Evolutionary conservation across 2,329 filamentous ascomycete genomes (phyloP).

Genomic region (Aspergillus sojae): DNA sequence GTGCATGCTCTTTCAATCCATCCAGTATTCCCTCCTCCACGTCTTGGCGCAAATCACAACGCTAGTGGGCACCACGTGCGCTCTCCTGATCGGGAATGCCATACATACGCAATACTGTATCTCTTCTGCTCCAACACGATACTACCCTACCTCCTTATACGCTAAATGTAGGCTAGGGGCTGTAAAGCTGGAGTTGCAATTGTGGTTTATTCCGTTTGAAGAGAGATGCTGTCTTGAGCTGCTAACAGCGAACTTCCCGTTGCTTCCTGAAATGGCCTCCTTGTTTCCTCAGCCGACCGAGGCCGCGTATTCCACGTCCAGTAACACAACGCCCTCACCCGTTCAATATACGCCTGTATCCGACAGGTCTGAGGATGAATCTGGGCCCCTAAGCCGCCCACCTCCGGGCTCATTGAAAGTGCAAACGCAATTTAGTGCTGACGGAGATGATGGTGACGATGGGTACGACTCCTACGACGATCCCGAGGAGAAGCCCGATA

Average conservation of each 20-base stretch:
- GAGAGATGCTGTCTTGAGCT: slow-evolving; percentile 5
- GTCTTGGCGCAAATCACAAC: slow-evolving; percentile 15
- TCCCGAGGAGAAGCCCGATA: slow-evolving; percentile 17
- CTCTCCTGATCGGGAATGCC: slow-evolving; percentile 1
- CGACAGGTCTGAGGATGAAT: slow-evolving; percentile 32
- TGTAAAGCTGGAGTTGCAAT: background rate
- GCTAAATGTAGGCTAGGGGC: background rate
- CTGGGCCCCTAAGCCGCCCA: slow-evolving; percentile 17
- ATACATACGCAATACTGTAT: background rate
- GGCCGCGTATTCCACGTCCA: slow-evolving; percentile 30
- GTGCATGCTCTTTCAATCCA: background rate
- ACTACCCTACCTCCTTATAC: background rate
- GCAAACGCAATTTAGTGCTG: slow-evolving; percentile 37
- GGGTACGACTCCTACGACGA: slow-evolving; percentile 32
- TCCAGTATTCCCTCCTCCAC: background rate
- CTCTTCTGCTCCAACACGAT: background rate
- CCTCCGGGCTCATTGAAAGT: slow-evolving; percentile 30
- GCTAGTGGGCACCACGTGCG: slow-evolving; percentile 17
- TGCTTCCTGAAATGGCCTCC: slow-evolving; percentile 25
- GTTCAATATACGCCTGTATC: slow-evolving; percentile 40
- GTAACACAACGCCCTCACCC: slow-evolving; percentile 26
- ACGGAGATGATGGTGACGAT: slow-evolving; percentile 27
- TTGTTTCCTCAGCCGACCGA: slow-evolving; percentile 28
- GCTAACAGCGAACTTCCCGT: background rate
- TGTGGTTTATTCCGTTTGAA: background rate